These are phyloP conservation scores for Colletotrichum musae DNA, from an alignment of 2,329 filamentous ascomycete species.

Conservation along the genomic window DNA sequence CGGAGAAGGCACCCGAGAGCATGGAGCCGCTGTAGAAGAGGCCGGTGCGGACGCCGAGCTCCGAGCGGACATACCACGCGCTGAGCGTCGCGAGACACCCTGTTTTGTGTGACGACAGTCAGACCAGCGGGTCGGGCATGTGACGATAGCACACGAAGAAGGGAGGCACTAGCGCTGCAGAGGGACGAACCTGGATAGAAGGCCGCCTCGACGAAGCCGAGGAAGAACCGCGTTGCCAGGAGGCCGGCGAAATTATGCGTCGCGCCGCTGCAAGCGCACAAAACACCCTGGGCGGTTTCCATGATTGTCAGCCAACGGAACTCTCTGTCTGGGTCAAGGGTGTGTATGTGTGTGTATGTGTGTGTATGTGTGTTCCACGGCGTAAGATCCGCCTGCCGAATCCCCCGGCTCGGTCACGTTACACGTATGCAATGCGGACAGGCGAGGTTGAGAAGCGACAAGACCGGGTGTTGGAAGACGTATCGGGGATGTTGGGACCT, in stretches of 20 bases:
- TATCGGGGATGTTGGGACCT: slow-evolving; percentile 49
- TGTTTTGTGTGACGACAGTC: background rate
- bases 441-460: slow-evolving; percentile 25
- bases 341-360: too few relatives aligned
- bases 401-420: slow-evolving; percentile 3
- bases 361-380: background rate
- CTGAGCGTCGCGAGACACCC: slow-evolving; percentile 36
- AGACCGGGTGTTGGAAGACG: slow-evolving; percentile 53
- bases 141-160: too few relatives aligned
- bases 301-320: slow-evolving; percentile 1
- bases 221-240: slow-evolving; percentile 32
- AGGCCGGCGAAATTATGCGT: slow-evolving; percentile 25
- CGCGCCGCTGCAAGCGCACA: slow-evolving; percentile 39
- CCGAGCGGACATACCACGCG: slow-evolving; percentile 36
- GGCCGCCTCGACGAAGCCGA: slow-evolving; percentile 39
- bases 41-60: slow-evolving; percentile 35
- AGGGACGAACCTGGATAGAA: slow-evolving; percentile 49
- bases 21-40: slow-evolving; percentile 41
- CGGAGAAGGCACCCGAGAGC: slow-evolving; percentile 44
- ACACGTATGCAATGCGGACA: slow-evolving; percentile 21
- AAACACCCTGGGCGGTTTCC: slow-evolving; percentile 17
- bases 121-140: background rate
- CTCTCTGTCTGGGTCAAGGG: background rate
- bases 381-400: background rate
- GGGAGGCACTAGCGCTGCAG: background rate